A percentile compares a stretch with the other conserved stretches of the same genome.
Evolutionary conservation across 1,139 yeast genomes (phyloP).

Genomic region (Taphrina populina): DNA sequence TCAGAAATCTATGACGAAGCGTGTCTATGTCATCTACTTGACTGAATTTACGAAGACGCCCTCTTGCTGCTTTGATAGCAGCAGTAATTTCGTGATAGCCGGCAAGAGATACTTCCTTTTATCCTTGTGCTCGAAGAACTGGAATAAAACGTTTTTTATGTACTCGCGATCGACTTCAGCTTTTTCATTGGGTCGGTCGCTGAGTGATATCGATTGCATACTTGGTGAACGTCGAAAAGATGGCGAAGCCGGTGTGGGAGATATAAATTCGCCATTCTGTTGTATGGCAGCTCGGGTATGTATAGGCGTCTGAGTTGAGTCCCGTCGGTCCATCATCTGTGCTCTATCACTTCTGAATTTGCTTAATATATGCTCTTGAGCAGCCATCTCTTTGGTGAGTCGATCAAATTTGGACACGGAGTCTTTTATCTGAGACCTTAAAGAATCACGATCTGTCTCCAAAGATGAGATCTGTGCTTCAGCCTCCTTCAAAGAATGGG

Average conservation of each 20-base stretch:
- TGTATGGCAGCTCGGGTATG: not conserved
- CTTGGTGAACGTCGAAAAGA: slow-evolving; percentile 9
- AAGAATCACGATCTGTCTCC: slow-evolving; percentile 42
- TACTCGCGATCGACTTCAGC: slow-evolving; percentile 46
- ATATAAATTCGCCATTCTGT: not conserved
- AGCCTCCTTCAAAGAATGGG: slow-evolving; percentile 36
- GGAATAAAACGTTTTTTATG: slow-evolving; percentile 79
- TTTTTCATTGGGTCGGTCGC: slow-evolving; percentile 23
- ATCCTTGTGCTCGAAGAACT: slow-evolving; percentile 88
- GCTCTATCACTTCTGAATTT: slow-evolving; percentile 13
- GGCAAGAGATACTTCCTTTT: slow-evolving; percentile 82
- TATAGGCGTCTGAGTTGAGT: slow-evolving; percentile 11
- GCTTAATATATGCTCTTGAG: slow-evolving; percentile 21
- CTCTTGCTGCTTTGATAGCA: slow-evolving; percentile 46
- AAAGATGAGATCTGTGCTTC: slow-evolving; percentile 43
- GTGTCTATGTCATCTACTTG: too few relatives aligned
- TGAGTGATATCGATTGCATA: slow-evolving; percentile 8
- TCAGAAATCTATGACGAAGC: too few relatives aligned
- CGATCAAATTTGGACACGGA: slow-evolving; percentile 45
- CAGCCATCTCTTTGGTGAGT: slow-evolving; percentile 50
- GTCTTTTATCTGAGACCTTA: slow-evolving; percentile 46
- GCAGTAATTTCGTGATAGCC: slow-evolving; percentile 72
- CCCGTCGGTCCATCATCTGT: slow-evolving; percentile 16
- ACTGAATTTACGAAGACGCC: slow-evolving; percentile 19
- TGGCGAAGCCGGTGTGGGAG: slow-evolving; percentile 12